Evolutionary conservation across 106 monocot genomes (phyloP), one percentile per base, ranked within the genome.

Genomic region (Dendrobium chrysotoxum): DNA sequence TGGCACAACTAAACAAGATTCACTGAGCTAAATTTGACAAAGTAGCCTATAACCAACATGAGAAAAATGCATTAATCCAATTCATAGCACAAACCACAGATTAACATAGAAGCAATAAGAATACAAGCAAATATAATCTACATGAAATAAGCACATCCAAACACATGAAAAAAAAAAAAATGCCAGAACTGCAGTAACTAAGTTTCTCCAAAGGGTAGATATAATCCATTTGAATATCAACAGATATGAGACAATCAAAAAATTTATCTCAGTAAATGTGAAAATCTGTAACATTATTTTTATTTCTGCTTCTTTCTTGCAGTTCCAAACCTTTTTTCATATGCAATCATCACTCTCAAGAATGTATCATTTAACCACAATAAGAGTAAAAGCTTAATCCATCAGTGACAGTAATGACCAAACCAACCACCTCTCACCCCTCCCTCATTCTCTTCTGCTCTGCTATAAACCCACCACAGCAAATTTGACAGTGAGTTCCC

Each of bases 381-480:
- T 6, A 61, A 2, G 13, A 50, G 50, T 15, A 50, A 46, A 50
- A 50, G 50, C 50, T 1, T 50, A 50, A 50, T 13, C 50, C 10
- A 44, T 85, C 79, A 90, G 75, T 81, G 87, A 31, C 90, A 83
- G 40, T 90, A 88, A 31, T 83, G 87, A 30, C 81, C 83, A 55
- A 88, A 87, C 90, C 90, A 90, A 76, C 79, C 70, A 40, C 79
- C 80, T 10, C 40, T 73, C 79, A 78, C 75, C 25, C 80, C 90
- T 4, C 61, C 80, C 13, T 82, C 87, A 50, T 50, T 5, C 7
- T 58, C 85, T n/a, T 84, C 83, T 30, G 75, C 84, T 45, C 96
- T 89, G 40, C 96, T 96, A 50, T 93, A 65, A 54, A 93, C 75
- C 96, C 96, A 96, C 96, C 96, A 96, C 54, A 96, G 83, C 90